Percentiles rank a stretch among this genome's conserved stretches.
Conservation (phyloP, 176 grass and related monocot genomes). For the Aegilops sharonensis region DNA sequence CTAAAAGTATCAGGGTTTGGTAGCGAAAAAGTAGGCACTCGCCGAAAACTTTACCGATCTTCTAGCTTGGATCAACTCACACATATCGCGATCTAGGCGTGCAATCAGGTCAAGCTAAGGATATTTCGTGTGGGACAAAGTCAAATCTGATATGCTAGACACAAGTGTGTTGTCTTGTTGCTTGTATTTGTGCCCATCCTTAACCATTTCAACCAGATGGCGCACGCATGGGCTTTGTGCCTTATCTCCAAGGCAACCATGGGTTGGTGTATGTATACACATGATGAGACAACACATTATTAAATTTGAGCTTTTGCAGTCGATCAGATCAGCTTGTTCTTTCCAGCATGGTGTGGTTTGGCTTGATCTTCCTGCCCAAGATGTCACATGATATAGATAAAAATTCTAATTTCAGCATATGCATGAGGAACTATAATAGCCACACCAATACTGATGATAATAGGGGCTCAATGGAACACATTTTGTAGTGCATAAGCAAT, state of each 20-base stretch:
- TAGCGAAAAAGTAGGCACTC: not conserved
- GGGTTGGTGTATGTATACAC: slow-evolving; percentile 8
- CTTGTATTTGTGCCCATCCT: slow-evolving; percentile 19
- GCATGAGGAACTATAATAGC: not conserved
- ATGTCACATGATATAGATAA: not conserved
- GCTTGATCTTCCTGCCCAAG: not conserved
- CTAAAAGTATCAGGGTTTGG: slow-evolving; percentile 20
- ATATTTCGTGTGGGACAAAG: slow-evolving; percentile 36
- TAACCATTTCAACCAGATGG: slow-evolving; percentile 25
- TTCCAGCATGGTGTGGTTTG: slow-evolving; percentile 24
- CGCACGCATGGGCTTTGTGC: slow-evolving; percentile 37
- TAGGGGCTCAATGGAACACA: not conserved
- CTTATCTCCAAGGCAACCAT: slow-evolving; percentile 49
- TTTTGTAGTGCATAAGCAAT: not conserved
- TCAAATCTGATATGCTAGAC: slow-evolving; percentile 35
- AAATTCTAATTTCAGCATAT: not conserved
- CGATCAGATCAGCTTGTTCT: slow-evolving; percentile 34
- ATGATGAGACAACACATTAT: slow-evolving; percentile 26
- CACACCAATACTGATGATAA: not conserved
- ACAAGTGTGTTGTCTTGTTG: slow-evolving; percentile 32
- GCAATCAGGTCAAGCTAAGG: slow-evolving; percentile 40
- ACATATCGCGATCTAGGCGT: slow-evolving; percentile 20
- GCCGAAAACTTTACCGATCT: not conserved
- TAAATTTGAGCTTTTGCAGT: slow-evolving; percentile 25
- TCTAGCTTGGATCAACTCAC: slow-evolving; percentile 36